These are phyloP conservation scores for Alternaria ethzedia DNA, from an alignment of 2,329 filamentous ascomycete species.

Conservation along the genomic window DNA sequence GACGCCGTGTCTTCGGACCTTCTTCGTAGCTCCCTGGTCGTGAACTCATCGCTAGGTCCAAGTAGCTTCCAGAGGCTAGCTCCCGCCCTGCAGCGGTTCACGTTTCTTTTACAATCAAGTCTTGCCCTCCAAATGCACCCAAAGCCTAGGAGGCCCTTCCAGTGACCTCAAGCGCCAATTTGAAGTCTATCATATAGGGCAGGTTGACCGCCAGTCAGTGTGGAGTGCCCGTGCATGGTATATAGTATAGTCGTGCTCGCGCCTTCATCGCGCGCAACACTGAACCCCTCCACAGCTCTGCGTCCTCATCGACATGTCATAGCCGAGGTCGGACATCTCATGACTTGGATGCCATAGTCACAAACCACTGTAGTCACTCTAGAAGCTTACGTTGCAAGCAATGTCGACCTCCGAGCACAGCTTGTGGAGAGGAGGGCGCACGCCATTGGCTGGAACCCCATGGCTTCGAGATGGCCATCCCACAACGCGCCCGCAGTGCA, in stretches of 20 bases:
- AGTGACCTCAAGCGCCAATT: constrained; percentile 26
- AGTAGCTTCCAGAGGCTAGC: background rate
- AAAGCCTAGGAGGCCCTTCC: constrained; percentile 10
- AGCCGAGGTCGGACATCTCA: background rate
- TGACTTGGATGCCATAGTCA: constrained; percentile 9
- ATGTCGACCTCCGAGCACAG: constrained; percentile 29
- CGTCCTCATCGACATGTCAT: background rate
- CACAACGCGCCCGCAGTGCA: constrained; percentile 24
- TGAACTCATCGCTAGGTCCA: background rate
- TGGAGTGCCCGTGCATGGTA: constrained; percentile 27
- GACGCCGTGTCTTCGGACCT: constrained; percentile 1
- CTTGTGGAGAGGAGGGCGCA: constrained; percentile 31
- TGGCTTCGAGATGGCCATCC: constrained; percentile 25
- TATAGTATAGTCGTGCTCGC: constrained; percentile 12
- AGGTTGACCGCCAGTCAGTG: constrained; percentile 32
- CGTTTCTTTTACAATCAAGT: background rate
- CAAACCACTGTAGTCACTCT: constrained; percentile 11
- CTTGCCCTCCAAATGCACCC: background rate
- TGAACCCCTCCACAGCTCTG: constrained; percentile 3
- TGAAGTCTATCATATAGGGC: constrained; percentile 3
- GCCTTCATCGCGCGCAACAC: background rate
- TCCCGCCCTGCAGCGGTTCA: constrained; percentile 1
- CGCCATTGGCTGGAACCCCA: constrained; percentile 35
- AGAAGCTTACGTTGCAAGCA: constrained; percentile 7
- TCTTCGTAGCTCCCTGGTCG: background rate